These are phyloP conservation scores for Solanum pimpinellifolium DNA, from an alignment of 257 asterid genomes.

Conservation along the genomic window DNA sequence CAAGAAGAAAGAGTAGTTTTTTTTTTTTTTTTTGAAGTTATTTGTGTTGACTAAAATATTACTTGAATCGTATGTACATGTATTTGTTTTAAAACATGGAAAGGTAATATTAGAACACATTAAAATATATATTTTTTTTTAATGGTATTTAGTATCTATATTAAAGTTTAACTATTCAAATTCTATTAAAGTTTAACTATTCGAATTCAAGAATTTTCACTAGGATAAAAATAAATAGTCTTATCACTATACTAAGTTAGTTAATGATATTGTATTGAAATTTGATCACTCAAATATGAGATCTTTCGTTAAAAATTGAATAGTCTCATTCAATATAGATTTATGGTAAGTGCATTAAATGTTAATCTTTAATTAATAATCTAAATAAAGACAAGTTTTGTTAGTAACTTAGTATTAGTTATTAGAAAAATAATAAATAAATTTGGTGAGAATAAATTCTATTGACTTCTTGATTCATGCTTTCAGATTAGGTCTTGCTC, in stretches of 20 bases:
- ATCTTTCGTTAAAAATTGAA: no score
- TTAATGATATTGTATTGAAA: no score
- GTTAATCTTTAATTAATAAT: not conserved
- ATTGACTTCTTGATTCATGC: not conserved
- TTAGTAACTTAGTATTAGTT: not conserved
- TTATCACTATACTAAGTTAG: fast-evolving
- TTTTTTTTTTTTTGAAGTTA: not conserved
- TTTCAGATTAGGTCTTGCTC: not conserved
- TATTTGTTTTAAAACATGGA: not conserved
- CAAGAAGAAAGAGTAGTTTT: not conserved
- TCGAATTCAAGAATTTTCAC: no score
- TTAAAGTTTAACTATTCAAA: no score
- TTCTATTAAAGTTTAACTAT: no score
- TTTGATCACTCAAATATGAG: not conserved
- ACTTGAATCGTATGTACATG: not conserved
- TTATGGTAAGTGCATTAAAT: not conserved
- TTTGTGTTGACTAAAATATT: not conserved
- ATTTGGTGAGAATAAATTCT: not conserved
- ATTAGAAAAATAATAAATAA: not conserved
- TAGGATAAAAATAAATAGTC: no score
- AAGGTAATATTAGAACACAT: not conserved
- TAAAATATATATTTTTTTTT: no score
- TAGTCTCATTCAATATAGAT: not conserved
- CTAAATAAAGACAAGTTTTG: not conserved
- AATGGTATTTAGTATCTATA: fast-evolving